phyloP scores from a whole-genome alignment of 75 land plant species.

The Selaginella moellendorffii region DNA sequence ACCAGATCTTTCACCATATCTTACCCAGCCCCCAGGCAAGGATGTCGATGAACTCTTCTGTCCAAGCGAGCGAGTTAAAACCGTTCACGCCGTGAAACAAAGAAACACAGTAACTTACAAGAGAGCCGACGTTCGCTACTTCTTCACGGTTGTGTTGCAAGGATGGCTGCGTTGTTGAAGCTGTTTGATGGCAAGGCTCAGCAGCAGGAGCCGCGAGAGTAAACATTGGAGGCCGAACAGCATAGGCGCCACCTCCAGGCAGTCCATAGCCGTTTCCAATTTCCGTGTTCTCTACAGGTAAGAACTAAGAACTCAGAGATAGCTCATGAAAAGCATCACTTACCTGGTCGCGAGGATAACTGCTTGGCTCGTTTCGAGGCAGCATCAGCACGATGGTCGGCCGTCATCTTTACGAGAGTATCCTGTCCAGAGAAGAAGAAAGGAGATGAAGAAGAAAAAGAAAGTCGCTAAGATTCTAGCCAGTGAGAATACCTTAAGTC shows the following conservation, averaged over 20 bases:
- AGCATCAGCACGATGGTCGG: constrained; percentile 72
- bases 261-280: constrained; percentile 99
- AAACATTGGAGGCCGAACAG: constrained; percentile 20
- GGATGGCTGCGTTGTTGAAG: no score
- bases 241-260: constrained; percentile 90
- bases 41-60: background rate
- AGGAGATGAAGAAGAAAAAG: background rate
- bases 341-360: constrained; percentile 35
- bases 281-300: constrained; percentile 56
- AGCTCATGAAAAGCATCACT: constrained; percentile 7
- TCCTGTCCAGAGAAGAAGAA: constrained; percentile 33
- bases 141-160: no score
- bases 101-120: no score
- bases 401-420: constrained; percentile 67
- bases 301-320: background rate
- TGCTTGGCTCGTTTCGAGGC: constrained; percentile 59
- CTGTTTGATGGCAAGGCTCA: constrained; percentile 5
- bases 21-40: no score
- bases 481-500: constrained; percentile 40
- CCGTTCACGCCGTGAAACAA: background rate
- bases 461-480: constrained; percentile 1
- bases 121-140: no score
- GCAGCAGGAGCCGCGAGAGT: constrained; percentile 11
- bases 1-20: no score
- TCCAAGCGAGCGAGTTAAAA: background rate